These are phyloP conservation scores for Dichotomopilus funicola DNA, from an alignment of 2,329 filamentous ascomycete species.

Conservation along the genomic window DNA sequence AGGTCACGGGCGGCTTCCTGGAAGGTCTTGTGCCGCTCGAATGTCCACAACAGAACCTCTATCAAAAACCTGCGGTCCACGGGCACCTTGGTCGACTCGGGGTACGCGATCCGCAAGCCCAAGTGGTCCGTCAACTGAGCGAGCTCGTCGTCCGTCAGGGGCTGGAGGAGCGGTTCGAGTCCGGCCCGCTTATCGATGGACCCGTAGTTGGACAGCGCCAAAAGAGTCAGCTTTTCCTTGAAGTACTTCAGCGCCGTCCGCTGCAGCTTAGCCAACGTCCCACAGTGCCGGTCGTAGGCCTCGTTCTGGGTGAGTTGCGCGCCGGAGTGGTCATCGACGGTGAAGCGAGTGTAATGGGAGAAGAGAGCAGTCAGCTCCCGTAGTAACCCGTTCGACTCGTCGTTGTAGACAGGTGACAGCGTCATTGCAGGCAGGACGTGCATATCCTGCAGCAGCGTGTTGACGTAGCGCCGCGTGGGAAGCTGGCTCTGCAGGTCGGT, in stretches of 20 bases:
- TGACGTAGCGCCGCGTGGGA: conserved; percentile 89
- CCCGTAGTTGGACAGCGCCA: conserved; percentile 88
- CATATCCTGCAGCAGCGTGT: conserved; percentile 77
- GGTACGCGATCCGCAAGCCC: conserved; percentile 77
- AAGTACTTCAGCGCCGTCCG: conserved; percentile 72
- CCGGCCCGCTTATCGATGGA: conserved; percentile 77
- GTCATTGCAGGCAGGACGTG: conserved; percentile 73
- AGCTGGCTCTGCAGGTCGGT: conserved; percentile 88
- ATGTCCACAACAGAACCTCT: conserved; percentile 67
- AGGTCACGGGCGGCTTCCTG: conserved; percentile 69
- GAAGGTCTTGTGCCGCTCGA: conserved; percentile 75
- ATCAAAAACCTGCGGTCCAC: conserved; percentile 58
- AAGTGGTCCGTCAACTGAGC: conserved; percentile 61
- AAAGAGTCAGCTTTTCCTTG: conserved; percentile 81
- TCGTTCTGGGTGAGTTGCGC: conserved; percentile 65
- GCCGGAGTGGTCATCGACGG: conserved; percentile 86
- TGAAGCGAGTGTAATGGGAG: conserved; percentile 79
- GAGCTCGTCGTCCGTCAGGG: conserved; percentile 69
- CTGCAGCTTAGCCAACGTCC: conserved; percentile 71
- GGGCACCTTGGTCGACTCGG: conserved; percentile 58
- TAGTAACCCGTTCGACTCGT: conserved; percentile 67
- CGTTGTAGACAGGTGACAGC: conserved; percentile 70
- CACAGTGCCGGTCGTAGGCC: conserved; percentile 74
- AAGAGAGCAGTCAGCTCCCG: conserved; percentile 77
- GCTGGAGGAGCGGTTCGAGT: conserved; percentile 65